A percentile compares a stretch with the other conserved stretches of the same genome.
Conservation (phyloP, 169 alveolate genomes). For the Miamiensis avidus region DNA sequence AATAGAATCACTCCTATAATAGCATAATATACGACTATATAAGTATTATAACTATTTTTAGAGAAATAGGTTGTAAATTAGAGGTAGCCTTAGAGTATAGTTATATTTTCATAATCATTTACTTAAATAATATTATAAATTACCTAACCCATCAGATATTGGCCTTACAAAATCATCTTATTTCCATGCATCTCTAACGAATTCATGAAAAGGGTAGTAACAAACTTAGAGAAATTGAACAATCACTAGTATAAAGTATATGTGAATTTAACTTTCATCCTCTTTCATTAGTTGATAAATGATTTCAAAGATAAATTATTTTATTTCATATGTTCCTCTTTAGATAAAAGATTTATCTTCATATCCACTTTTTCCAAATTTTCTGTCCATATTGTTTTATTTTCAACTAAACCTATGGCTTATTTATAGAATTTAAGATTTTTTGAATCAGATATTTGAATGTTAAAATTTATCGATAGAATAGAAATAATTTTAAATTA, state of each 20-base stretch:
- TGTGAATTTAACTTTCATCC: slow-evolving; percentile 12
- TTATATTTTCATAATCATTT: slow-evolving; percentile 1
- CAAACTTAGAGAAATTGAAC: slow-evolving; percentile 17
- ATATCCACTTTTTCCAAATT: not conserved
- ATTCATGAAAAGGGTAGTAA: slow-evolving; percentile 20
- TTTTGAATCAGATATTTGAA: no score
- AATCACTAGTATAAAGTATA: not conserved
- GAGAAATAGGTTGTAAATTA: not conserved
- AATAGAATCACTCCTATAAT: slow-evolving; percentile 22
- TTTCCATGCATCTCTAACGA: slow-evolving; percentile 23
- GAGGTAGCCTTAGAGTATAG: not conserved
- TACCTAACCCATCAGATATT: not conserved
- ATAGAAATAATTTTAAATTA: no score
- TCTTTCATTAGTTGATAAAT: slow-evolving; percentile 20
- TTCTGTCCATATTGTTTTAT: not conserved
- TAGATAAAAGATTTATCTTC: not conserved
- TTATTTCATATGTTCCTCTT: not conserved
- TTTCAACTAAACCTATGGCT: not conserved
- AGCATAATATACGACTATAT: slow-evolving; percentile 9
- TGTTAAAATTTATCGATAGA: no score
- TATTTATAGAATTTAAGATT: no score
- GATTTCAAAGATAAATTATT: not conserved
- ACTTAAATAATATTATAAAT: slow-evolving; percentile 13
- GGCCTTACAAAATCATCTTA: slow-evolving; percentile 15
- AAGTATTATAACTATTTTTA: not conserved